Evolutionary conservation across 306 rosid genomes (phyloP).

Genomic region (Fagus crenata): DNA sequence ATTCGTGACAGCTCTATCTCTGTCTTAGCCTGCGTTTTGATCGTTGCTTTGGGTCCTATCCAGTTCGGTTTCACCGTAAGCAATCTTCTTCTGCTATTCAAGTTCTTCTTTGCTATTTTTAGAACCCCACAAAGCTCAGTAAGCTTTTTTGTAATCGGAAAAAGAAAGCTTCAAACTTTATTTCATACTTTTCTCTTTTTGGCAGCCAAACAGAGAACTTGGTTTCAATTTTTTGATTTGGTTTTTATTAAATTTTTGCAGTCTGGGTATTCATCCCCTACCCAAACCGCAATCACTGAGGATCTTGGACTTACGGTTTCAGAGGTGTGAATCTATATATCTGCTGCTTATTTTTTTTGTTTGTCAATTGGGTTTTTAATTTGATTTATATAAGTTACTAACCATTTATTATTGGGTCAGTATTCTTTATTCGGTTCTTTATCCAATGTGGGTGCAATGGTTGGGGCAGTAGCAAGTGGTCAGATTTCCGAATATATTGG

Average conservation of each 20-base stretch:
- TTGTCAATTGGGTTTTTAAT: conserved; percentile 1
- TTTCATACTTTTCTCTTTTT: background rate
- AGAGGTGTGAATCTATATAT: conserved; percentile 52
- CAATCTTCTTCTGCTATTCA: background rate
- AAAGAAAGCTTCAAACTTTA: background rate
- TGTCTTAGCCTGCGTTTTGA: conserved; percentile 82
- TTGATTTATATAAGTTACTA: conserved; percentile 20
- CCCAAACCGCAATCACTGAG: conserved; percentile 73
- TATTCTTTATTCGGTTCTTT: conserved; percentile 85
- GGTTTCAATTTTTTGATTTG: background rate
- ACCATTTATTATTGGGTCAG: conserved; percentile 46
- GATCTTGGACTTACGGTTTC: conserved; percentile 87
- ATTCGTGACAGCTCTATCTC: conserved; percentile 78
- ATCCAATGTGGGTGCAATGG: conserved; percentile 97
- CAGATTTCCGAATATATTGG: conserved; percentile 92
- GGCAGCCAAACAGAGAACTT: background rate
- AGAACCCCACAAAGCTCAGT: background rate
- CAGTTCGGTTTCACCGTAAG: conserved; percentile 97
- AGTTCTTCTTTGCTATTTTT: background rate
- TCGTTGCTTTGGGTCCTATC: conserved; percentile 94
- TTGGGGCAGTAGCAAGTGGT: conserved; percentile 97
- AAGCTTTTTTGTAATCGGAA: background rate
- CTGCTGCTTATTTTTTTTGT: conserved; percentile 4
- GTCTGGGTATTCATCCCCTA: conserved; percentile 92
- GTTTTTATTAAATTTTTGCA: conserved; percentile 29